Conservation (phyloP, 345 rosid genomes). For the Rhodomyrtus tomentosa region DNA sequence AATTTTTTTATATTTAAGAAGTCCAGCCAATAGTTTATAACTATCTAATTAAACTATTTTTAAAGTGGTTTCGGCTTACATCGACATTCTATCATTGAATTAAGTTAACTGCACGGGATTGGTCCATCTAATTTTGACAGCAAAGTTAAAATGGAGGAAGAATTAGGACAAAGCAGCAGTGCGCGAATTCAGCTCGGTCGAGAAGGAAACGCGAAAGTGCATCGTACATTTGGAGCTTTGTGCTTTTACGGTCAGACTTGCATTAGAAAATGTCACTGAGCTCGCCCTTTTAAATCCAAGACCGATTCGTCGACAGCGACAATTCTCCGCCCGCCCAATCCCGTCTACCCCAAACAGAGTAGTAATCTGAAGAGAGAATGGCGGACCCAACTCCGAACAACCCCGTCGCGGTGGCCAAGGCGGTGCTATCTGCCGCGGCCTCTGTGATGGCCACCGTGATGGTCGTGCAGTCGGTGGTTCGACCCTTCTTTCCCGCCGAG, state of each 20-base stretch:
- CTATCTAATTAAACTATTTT: not conserved
- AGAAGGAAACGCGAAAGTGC: not conserved
- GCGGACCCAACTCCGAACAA: not conserved
- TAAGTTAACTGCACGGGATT: not conserved
- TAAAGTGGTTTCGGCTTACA: not conserved
- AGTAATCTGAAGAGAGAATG: too few relatives aligned
- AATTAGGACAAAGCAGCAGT: not conserved
- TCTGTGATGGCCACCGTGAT: too few relatives aligned
- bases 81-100: not conserved
- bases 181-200: not conserved
- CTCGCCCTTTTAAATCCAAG: not conserved
- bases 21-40: too few relatives aligned
- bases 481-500: constrained; percentile 30
- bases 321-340: too few relatives aligned
- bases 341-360: too few relatives aligned
- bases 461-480: constrained; percentile 30
- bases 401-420: constrained; percentile 19
- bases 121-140: not conserved
- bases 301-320: not conserved
- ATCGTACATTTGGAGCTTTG: not conserved
- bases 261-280: not conserved
- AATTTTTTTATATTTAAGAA: too few relatives aligned
- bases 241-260: not conserved
- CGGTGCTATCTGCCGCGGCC: constrained; percentile 31
- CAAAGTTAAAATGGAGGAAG: not conserved